phyloP scores from a whole-genome alignment of 2,329 filamentous ascomycete genomes.

The Gaeumannomyces tritici region DNA sequence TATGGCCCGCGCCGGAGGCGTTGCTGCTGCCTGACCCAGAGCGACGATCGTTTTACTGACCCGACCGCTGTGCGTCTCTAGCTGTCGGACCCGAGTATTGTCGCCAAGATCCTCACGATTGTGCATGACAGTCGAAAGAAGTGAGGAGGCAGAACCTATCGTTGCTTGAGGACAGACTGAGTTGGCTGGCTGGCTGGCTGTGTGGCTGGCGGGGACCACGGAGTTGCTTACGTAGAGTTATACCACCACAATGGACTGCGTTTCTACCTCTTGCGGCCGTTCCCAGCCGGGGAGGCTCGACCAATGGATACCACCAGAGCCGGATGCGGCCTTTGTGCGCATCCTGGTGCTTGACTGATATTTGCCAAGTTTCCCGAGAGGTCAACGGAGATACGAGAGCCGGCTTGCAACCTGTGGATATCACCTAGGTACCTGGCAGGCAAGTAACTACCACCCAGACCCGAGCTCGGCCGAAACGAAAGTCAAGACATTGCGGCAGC shows the following conservation, averaged over 20 bases:
- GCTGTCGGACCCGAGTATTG: constrained; percentile 83
- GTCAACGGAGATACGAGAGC: neutral
- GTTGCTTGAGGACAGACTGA: neutral
- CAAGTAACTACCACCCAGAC: no score
- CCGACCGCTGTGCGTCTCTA: constrained; percentile 23
- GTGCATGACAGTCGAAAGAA: constrained; percentile 58
- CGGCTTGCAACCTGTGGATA: neutral
- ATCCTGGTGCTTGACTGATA: neutral
- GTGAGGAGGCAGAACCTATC: constrained; percentile 16
- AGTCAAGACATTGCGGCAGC: no score
- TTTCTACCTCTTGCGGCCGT: neutral
- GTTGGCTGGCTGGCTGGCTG: neutral
- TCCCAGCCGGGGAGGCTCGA: neutral
- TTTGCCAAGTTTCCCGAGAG: neutral
- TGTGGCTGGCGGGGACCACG: no score
- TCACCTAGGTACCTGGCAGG: no score
- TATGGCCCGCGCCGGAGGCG: neutral
- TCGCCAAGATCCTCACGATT: constrained; percentile 77
- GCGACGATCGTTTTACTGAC: neutral
- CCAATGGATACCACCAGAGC: neutral
- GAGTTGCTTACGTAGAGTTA: neutral
- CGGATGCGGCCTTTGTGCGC: neutral
- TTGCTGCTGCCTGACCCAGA: no score
- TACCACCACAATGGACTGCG: neutral
- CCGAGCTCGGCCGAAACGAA: no score